A percentile compares a stretch with the other conserved stretches of the same genome.
Evolutionary conservation across 116 monocot genomes (phyloP).

Genomic region (Papilionanthe hybrid): DNA sequence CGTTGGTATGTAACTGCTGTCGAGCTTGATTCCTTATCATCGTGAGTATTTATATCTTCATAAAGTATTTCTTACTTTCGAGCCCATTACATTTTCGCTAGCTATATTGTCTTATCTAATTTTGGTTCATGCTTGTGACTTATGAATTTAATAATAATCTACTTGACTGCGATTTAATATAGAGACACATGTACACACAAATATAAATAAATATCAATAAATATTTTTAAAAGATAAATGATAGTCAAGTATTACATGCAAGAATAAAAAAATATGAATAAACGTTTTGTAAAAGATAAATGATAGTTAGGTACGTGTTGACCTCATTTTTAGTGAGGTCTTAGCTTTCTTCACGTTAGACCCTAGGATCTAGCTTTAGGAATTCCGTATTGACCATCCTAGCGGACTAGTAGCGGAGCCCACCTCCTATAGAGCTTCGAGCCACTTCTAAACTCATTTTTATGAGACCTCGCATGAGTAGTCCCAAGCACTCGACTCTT

Average conservation of each 20-base stretch:
- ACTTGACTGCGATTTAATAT: background rate
- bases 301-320: no score
- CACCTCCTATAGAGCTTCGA: no score
- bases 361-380: no score
- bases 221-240: background rate
- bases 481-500: no score
- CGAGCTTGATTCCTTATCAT: conserved; percentile 83
- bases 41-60: conserved; percentile 44
- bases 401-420: no score
- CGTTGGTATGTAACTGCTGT: conserved; percentile 67
- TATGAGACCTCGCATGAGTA: no score
- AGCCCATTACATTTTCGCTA: background rate
- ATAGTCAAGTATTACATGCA: no score
- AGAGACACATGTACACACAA: background rate
- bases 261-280: no score
- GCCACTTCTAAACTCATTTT: no score
- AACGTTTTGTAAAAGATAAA: background rate
- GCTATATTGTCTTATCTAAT: background rate
- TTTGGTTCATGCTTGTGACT: background rate
- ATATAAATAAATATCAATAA: background rate
- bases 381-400: no score
- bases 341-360: no score
- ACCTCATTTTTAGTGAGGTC: no score
- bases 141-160: background rate
- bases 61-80: background rate